phyloP scores from a whole-genome alignment of 345 rosid genomes.

The Citrus sp. region DNA sequence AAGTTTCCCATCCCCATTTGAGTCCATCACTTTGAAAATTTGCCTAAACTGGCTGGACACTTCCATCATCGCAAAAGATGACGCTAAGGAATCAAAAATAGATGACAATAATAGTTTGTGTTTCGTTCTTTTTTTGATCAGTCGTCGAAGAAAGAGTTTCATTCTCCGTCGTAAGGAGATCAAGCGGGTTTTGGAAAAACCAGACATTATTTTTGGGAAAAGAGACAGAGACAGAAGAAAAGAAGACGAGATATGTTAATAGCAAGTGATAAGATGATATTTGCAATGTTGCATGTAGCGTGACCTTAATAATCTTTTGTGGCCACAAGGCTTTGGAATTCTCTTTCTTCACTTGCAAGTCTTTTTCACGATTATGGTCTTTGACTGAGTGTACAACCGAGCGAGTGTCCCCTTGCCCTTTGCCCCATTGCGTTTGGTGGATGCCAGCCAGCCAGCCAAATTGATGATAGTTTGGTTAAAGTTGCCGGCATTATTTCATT shows the following conservation, averaged over 20 bases:
- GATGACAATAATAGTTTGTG: constrained; percentile 10
- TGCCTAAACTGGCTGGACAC: constrained; percentile 32
- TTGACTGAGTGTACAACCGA: not conserved
- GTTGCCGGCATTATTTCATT: constrained; percentile 13
- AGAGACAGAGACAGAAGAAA: not conserved
- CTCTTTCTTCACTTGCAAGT: not conserved
- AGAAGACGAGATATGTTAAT: not conserved
- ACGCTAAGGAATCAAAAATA: constrained; percentile 13
- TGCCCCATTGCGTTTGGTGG: not conserved
- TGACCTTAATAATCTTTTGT: constrained; percentile 10
- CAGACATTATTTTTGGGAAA: constrained; percentile 9
- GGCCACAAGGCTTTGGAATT: not conserved
- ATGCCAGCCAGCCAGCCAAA: constrained; percentile 8
- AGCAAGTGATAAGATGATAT: not conserved
- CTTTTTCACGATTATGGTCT: not conserved
- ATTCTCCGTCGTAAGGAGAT: constrained; percentile 15
- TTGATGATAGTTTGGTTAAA: not conserved
- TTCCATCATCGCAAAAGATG: constrained; percentile 35
- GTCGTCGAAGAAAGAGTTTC: not conserved
- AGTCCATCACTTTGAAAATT: constrained; percentile 43
- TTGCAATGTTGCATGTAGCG: too few relatives aligned
- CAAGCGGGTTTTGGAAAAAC: constrained; percentile 18
- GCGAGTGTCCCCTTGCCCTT: too few relatives aligned
- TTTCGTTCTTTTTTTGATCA: not conserved
- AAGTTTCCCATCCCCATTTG: constrained; percentile 51